Evolutionary conservation across 1,284 basidiomycete genomes (phyloP).

Genomic region (Athelia sp.): DNA sequence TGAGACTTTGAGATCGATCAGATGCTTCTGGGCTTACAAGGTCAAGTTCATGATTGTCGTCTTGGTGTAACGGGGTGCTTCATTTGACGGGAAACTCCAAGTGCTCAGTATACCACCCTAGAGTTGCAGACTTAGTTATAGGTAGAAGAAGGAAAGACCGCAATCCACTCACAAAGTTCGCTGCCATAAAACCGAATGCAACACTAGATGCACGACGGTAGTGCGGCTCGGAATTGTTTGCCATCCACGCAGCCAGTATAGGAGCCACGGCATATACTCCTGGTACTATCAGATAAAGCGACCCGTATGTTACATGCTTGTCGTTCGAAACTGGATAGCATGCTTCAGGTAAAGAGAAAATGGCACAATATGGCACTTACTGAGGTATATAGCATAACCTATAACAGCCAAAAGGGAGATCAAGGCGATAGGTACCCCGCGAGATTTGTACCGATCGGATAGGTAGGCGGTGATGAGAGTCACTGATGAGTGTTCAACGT

Average conservation of each 20-base stretch:
- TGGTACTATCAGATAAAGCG: conserved; percentile 44
- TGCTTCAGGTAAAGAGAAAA: conserved; percentile 2
- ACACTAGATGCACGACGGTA: conserved; percentile 49
- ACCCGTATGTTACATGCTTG: conserved; percentile 39
- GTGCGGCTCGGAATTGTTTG: conserved; percentile 56
- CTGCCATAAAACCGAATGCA: conserved; percentile 47
- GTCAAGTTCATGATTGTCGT: conserved; percentile 30
- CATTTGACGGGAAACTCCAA: conserved; percentile 32
- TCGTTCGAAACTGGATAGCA: conserved; percentile 20
- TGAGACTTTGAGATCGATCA: background rate
- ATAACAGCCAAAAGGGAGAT: conserved; percentile 29
- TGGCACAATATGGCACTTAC: conserved; percentile 19
- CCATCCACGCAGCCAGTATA: conserved; percentile 42
- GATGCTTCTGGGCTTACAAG: conserved; percentile 20
- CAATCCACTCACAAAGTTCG: conserved; percentile 27
- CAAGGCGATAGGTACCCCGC: conserved; percentile 32
- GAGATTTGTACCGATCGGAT: conserved; percentile 38
- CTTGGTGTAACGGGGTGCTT: conserved; percentile 28
- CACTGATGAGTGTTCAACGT: conserved; percentile 16
- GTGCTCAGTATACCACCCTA: conserved; percentile 37
- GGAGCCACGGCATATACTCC: conserved; percentile 41
- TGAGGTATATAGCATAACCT: conserved; percentile 40
- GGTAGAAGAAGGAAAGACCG: background rate
- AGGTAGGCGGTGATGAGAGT: conserved; percentile 36
- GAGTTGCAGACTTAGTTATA: background rate